Evolutionary conservation across 805 yeast species (phyloP), one percentile per base, ranked within the genome.

Genomic region (Starmerella powellii): DNA sequence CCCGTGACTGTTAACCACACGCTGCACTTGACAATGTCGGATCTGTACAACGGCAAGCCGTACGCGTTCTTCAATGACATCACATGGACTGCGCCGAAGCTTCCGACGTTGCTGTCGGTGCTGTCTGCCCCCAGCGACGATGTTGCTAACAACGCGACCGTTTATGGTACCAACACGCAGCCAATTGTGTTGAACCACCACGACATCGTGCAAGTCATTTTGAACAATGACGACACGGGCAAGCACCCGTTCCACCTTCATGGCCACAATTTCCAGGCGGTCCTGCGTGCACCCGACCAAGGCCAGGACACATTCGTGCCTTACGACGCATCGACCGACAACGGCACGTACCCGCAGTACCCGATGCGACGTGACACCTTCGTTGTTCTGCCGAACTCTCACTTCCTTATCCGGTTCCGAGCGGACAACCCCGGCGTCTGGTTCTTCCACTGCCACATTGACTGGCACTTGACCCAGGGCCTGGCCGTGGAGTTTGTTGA

Each of bases 381-480:
- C 10, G 79, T 76, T 55, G 83, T 82, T 36, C 73, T 76, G 59
- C 86, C 94, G 21, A 82, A 82, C 58, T 86, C 95, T 2, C 78
- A 83, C 66, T 72, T 86, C 56, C 87, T 84, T 26, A 58, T 88
- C 49, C 74, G 97, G 60, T 88, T 86, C 71, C 74, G 73, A 57
- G 94, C 97, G 41, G 78, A 81, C 60, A 91, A 91, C 63, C 98
- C 97, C 26, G 98, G 98, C 68, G 87, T 87, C 34, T 88, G 97
- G 98, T 74, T 78, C 63, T 91, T 91, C 93, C 98, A 88, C 67
- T 88, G 98, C 65, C 98, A 88, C 62, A 81, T 91, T 57, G 97
- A 91, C 62, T 88, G 98, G 98, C 98, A 91, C 67, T 73, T 88
- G 70, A 72, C 78, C 57, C 97, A 91, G 68, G 98, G 98, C 57